Evolutionary conservation across 2,329 filamentous ascomycete species (phyloP), one percentile per base, ranked within the genome.

Genomic region (Ploettnerulaceae sp.): DNA sequence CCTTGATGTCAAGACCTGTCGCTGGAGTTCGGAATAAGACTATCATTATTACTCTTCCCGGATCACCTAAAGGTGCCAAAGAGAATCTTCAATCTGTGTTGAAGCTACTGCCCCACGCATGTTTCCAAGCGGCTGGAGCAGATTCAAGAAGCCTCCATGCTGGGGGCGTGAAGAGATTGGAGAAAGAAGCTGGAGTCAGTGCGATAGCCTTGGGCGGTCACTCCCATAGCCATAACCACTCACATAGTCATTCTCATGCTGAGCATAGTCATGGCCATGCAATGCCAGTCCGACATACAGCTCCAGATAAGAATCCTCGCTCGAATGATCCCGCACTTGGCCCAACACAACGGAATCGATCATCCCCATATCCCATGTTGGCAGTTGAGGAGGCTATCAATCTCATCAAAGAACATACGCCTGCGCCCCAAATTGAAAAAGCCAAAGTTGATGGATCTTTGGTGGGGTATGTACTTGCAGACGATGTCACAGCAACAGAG

Each of bases 71-170:
- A 65, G 93, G 90, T 1, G 93, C 93, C 7, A 87, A 82, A 61
- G 93, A 98, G 70, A 98, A 97, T 61, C 76, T 98, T 0, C 82
- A 93, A 61, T 83, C 90, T 1, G 74, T 98, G 5, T 71, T 98
- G 52, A 94, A 89, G 63, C 81, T 91, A n/a, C 69, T 98, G 5
- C 90, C 91, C 0, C 93, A 98, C 67, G 93, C 93, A n/a, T 98
- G 93, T 57, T 70, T 86, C 6, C 91, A 97, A 69, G 86, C 88
- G 21, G 81, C 86, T 0, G 93, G 91, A 1, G 82, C 79, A 11
- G 81, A 95, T 61, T 97, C 93, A 0, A 77, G 93, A 56, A 66
- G 71, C 0, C 68, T 96, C 4, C 93, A 98, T 65, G 73, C 75
- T 0, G 89, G 89, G 2, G 91, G 93, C 1, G 73, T 91, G 0